phyloP scores from a whole-genome alignment of 164 flowering plant species.

The Warburgia ugandensis region DNA sequence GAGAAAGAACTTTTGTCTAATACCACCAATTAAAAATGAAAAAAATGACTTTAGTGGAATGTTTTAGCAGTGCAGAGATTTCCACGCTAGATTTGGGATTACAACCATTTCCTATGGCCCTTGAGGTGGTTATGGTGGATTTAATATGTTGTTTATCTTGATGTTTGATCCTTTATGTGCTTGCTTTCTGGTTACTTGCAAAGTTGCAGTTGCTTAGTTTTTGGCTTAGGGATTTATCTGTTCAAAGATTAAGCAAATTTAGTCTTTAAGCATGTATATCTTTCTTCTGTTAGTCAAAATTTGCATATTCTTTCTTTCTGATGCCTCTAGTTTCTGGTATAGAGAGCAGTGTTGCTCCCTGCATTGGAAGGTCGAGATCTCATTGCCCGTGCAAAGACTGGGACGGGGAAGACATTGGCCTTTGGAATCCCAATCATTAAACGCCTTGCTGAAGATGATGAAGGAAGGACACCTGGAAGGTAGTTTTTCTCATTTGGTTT shows the following conservation, averaged over 20 bases:
- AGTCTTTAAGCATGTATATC: neutral
- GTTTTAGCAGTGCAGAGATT: too few relatives aligned
- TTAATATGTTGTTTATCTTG: too few relatives aligned
- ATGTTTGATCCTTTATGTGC: too few relatives aligned
- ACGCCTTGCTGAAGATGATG: slow-evolving; percentile 47
- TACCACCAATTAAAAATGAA: too few relatives aligned
- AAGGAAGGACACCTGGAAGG: slow-evolving; percentile 41
- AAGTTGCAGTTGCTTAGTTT: too few relatives aligned
- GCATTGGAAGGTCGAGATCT: slow-evolving; percentile 87
- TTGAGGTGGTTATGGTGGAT: too few relatives aligned
- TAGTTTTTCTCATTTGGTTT: slow-evolving; percentile 10
- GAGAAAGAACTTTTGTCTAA: too few relatives aligned
- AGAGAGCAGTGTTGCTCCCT: slow-evolving; percentile 92
- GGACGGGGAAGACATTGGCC: slow-evolving; percentile 96
- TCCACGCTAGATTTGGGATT: too few relatives aligned
- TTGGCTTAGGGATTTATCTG: neutral
- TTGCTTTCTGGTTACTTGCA: too few relatives aligned
- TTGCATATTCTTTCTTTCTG: neutral
- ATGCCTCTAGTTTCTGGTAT: slow-evolving; percentile 4
- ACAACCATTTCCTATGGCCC: too few relatives aligned
- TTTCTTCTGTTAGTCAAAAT: too few relatives aligned
- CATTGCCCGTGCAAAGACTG: slow-evolving; percentile 98
- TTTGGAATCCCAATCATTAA: slow-evolving; percentile 92
- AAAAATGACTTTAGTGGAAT: too few relatives aligned
- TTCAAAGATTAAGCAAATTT: neutral